Evolutionary conservation across 2,329 filamentous ascomycete genomes (phyloP).

Genomic region (Aspergillus persii): DNA sequence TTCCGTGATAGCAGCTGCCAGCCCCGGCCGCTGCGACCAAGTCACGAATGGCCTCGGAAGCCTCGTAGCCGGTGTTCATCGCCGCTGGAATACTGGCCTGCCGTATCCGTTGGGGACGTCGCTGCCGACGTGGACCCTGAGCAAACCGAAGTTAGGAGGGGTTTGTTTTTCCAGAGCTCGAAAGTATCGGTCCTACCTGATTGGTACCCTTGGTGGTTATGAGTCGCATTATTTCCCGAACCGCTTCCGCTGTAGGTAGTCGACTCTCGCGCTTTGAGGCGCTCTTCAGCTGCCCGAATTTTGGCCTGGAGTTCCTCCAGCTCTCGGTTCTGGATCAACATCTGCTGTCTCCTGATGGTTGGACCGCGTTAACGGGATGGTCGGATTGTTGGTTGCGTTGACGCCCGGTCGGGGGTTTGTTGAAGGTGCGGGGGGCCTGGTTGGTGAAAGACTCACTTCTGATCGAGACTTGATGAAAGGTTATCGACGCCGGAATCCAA

Average conservation of each 20-base stretch:
- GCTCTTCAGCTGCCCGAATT: slow-evolving; percentile 80
- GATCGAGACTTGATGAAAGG: slow-evolving; percentile 71
- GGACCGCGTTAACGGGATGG: neutral
- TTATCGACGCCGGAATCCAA: slow-evolving; percentile 75
- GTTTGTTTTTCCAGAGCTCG: neutral
- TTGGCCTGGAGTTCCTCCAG: slow-evolving; percentile 82
- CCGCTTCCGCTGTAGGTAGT: slow-evolving; percentile 13
- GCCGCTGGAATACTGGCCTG: slow-evolving; percentile 23
- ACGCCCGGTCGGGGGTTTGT: neutral
- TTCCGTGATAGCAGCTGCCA: slow-evolving; percentile 6
- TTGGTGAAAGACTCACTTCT: slow-evolving; percentile 61
- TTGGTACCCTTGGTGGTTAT: slow-evolving; percentile 19
- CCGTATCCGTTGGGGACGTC: slow-evolving; percentile 21
- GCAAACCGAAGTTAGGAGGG: slow-evolving; percentile 12
- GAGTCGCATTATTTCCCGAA: slow-evolving; percentile 10
- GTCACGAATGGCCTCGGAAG: slow-evolving; percentile 18
- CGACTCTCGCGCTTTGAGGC: slow-evolving; percentile 53
- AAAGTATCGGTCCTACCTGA: slow-evolving; percentile 18
- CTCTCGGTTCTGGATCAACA: slow-evolving; percentile 72
- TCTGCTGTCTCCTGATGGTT: slow-evolving; percentile 67
- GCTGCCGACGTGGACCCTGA: slow-evolving; percentile 16
- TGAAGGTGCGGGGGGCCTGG: neutral
- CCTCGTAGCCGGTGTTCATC: slow-evolving; percentile 22
- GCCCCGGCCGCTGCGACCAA: slow-evolving; percentile 4
- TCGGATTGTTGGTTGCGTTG: neutral